Percentiles rank a stretch among this genome's conserved stretches.
Evolutionary conservation across 441 rosid genomes (phyloP).

Genomic region (Adansonia madagascariensis): DNA sequence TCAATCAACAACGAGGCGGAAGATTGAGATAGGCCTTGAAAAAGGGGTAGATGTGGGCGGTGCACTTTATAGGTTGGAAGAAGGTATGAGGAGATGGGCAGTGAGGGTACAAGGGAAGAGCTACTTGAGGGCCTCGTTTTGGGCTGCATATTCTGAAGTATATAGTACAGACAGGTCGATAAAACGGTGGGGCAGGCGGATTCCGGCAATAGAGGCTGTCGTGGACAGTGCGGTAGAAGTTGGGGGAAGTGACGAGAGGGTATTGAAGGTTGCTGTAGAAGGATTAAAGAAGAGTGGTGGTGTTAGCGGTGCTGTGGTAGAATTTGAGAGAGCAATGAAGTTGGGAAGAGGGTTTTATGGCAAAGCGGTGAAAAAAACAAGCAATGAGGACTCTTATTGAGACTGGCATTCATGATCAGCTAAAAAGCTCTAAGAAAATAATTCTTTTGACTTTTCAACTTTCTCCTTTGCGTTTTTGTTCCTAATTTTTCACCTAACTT

Average conservation of each 20-base stretch:
- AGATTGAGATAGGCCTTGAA: constrained; percentile 55
- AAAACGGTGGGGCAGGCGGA: constrained; percentile 70
- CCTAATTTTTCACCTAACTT: not conserved
- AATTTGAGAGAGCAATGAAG: constrained; percentile 55
- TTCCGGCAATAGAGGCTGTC: constrained; percentile 55
- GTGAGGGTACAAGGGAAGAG: constrained; percentile 79
- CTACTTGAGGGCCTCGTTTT: constrained; percentile 71
- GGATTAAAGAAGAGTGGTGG: constrained; percentile 43
- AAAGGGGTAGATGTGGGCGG: constrained; percentile 61
- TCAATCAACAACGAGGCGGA: constrained; percentile 17
- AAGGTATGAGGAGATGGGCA: constrained; percentile 64
- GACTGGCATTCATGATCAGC: constrained; percentile 18
- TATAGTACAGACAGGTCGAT: constrained; percentile 56
- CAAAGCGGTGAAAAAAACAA: constrained; percentile 66
- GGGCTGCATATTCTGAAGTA: constrained; percentile 57
- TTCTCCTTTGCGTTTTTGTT: not conserved
- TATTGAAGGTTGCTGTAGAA: constrained; percentile 49
- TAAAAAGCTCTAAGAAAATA: not conserved
- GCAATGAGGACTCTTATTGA: constrained; percentile 64
- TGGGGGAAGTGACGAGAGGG: constrained; percentile 76
- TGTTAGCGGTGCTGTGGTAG: constrained; percentile 22
- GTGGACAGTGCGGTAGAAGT: constrained; percentile 65
- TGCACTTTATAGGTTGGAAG: constrained; percentile 58
- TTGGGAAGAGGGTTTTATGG: constrained; percentile 68
- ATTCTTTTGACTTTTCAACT: constrained; percentile 4